These are phyloP conservation scores for Penicillium sp. DNA, from an alignment of 2,329 filamentous ascomycete genomes.

Conservation along the genomic window DNA sequence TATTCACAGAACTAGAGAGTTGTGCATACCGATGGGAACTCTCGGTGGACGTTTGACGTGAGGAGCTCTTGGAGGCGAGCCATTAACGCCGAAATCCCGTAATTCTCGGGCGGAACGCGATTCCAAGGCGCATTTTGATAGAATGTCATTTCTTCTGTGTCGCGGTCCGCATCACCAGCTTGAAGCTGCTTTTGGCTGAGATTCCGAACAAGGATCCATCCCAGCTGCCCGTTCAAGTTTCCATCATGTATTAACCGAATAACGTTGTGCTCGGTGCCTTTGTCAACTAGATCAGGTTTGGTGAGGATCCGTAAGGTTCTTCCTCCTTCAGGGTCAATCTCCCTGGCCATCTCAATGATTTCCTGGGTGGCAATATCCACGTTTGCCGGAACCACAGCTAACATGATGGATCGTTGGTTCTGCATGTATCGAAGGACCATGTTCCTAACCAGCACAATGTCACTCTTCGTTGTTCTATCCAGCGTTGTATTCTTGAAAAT, in stretches of 20 bases:
- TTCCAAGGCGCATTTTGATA: conserved; percentile 41
- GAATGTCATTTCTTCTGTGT: conserved; percentile 37
- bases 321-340: conserved; percentile 37
- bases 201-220: conserved; percentile 38
- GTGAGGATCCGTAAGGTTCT: conserved; percentile 54
- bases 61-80: conserved; percentile 45
- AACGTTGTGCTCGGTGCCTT: conserved; percentile 30
- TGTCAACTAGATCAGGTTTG: conserved; percentile 58
- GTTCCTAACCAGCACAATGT: conserved; percentile 39
- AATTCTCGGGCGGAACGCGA: conserved; percentile 35
- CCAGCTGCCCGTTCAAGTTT: conserved; percentile 19
- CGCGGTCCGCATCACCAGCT: conserved; percentile 22
- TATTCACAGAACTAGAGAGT: conserved; percentile 22
- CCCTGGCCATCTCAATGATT: conserved; percentile 45
- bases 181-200: conserved; percentile 31
- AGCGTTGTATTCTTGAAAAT: conserved; percentile 43
- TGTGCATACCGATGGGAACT: conserved; percentile 46
- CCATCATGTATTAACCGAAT: conserved; percentile 31
- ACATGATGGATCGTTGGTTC: conserved; percentile 43
- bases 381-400: conserved; percentile 46
- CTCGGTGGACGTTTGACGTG: conserved; percentile 43
- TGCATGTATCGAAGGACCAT: conserved; percentile 44
- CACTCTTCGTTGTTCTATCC: conserved; percentile 38
- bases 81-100: conserved; percentile 46
- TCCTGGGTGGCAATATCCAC: conserved; percentile 50